These are phyloP conservation scores for Reutealis trisperma DNA, from an alignment of 345 rosid genomes.

Conservation along the genomic window DNA sequence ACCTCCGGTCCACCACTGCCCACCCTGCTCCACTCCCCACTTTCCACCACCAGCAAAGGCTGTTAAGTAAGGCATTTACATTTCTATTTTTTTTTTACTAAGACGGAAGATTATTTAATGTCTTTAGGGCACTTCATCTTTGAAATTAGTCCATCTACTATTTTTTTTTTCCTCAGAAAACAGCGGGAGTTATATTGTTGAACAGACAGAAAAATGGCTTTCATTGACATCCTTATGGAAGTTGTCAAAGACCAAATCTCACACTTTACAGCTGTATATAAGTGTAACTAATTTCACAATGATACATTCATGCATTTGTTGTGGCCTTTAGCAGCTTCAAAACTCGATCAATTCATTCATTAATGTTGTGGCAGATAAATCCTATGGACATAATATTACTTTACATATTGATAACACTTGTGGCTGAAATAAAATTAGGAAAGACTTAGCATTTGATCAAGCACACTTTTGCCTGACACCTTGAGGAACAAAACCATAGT, in stretches of 20 bases:
- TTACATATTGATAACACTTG: background rate
- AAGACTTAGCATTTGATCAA: constrained; percentile 1
- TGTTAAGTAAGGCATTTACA: background rate
- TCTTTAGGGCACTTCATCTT: background rate
- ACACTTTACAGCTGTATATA: background rate
- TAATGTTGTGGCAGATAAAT: background rate
- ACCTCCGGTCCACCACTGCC: too few species aligned
- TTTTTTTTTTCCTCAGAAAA: too few species aligned
- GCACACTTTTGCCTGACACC: background rate
- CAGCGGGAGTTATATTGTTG: background rate
- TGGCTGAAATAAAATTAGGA: background rate
- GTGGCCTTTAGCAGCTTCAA: background rate
- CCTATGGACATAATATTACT: background rate
- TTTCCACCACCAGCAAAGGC: too few species aligned
- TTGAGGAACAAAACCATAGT: background rate
- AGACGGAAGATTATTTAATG: background rate
- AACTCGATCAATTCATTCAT: background rate
- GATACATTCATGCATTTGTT: background rate
- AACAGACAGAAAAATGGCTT: background rate
- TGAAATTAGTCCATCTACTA: background rate
- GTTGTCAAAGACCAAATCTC: background rate
- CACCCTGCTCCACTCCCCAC: too few species aligned
- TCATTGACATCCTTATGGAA: background rate
- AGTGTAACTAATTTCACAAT: background rate
- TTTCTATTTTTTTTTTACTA: background rate